A percentile compares a stretch with the other conserved stretches of the same genome.
These are phyloP conservation scores for Vigna unguiculata DNA, from an alignment of 306 rosid species.

Conservation along the genomic window DNA sequence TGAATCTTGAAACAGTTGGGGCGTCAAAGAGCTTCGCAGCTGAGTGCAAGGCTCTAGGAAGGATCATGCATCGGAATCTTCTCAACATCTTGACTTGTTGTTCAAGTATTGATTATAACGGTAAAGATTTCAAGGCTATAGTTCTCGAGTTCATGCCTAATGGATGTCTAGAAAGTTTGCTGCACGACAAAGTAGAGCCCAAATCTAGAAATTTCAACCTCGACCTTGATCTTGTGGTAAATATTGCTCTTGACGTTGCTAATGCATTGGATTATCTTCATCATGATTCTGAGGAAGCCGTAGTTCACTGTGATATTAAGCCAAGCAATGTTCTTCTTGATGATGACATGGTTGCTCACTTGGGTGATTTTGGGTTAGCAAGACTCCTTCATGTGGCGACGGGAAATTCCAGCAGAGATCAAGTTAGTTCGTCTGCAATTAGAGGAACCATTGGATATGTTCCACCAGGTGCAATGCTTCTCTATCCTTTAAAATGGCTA, in stretches of 20 bases:
- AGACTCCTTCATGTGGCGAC: constrained; percentile 40
- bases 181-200: too few species aligned
- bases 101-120: constrained; percentile 47
- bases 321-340: constrained; percentile 60
- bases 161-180: constrained; percentile 49
- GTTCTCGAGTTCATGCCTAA: constrained; percentile 51
- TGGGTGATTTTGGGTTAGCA: constrained; percentile 62
- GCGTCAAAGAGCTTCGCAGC: constrained; percentile 51
- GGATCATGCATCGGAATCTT: constrained; percentile 44
- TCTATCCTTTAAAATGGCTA: neutral
- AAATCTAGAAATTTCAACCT: neutral
- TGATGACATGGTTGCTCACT: constrained; percentile 44
- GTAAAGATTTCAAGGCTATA: constrained; percentile 47
- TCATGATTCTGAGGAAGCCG: constrained; percentile 33
- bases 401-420: neutral
- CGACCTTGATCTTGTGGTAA: constrained; percentile 27
- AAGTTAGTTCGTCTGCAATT: constrained; percentile 27
- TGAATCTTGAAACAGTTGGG: constrained; percentile 41
- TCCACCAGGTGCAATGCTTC: constrained; percentile 43
- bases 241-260: constrained; percentile 57
- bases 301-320: constrained; percentile 61
- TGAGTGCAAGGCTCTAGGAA: constrained; percentile 48
- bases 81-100: constrained; percentile 42
- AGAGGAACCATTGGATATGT: constrained; percentile 52
- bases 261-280: constrained; percentile 56